phyloP scores from a whole-genome alignment of 768 basidiomycete genomes.

The Xerocomellus chrysenteron region DNA sequence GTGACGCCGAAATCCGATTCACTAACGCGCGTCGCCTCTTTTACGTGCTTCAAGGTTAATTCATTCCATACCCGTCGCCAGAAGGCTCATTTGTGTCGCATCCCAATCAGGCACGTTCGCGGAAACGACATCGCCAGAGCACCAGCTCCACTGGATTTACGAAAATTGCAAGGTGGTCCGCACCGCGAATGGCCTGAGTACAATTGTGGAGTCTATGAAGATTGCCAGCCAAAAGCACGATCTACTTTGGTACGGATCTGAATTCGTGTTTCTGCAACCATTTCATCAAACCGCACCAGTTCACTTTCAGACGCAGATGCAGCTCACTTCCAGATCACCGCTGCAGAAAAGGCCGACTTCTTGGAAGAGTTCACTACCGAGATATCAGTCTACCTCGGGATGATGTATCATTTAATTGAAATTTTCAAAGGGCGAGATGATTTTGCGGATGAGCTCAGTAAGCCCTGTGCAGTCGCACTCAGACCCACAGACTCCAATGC shows the following conservation, averaged over 20 bases:
- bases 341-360: conserved; percentile 70
- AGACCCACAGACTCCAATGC: background rate
- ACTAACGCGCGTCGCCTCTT: conserved; percentile 83
- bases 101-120: conserved; percentile 72
- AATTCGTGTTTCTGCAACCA: background rate
- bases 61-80: background rate
- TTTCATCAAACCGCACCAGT: conserved; percentile 39
- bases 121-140: conserved; percentile 88
- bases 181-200: conserved; percentile 76
- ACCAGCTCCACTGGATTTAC: conserved; percentile 94
- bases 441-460: conserved; percentile 96
- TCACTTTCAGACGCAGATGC: conserved; percentile 75
- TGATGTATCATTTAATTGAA: conserved; percentile 94
- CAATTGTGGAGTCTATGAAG: conserved; percentile 85
- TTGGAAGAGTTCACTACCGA: conserved; percentile 91
- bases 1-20: conserved; percentile 80
- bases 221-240: conserved; percentile 88
- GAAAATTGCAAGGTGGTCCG: conserved; percentile 90
- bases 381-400: conserved; percentile 89
- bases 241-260: conserved; percentile 58
- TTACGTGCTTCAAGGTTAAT: conserved; percentile 87
- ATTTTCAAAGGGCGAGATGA: conserved; percentile 90
- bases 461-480: conserved; percentile 32
- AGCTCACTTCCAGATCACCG: conserved; percentile 65
- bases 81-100: conserved; percentile 10